These are phyloP conservation scores for Elsinoe perseae DNA, from an alignment of 2,329 filamentous ascomycete genomes.

Conservation along the genomic window DNA sequence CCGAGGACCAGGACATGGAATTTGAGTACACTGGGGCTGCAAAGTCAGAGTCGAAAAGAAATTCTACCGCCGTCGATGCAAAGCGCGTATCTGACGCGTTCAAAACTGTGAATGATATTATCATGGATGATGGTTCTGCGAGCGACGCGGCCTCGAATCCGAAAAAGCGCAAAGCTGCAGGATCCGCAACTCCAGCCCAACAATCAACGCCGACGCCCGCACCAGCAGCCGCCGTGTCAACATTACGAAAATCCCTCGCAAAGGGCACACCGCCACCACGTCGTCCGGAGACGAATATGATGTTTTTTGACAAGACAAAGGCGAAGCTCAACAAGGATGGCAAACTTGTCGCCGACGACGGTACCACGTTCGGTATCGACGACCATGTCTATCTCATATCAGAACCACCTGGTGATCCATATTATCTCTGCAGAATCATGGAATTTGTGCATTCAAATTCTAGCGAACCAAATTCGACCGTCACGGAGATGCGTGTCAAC, in stretches of 20 bases:
- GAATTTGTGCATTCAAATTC: slow-evolving; percentile 81
- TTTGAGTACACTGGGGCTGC: slow-evolving; percentile 59
- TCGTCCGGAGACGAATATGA: slow-evolving; percentile 68
- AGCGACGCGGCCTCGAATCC: slow-evolving; percentile 36
- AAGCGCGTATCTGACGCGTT: slow-evolving; percentile 21
- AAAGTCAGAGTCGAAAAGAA: slow-evolving; percentile 40
- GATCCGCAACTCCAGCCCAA: slow-evolving; percentile 25
- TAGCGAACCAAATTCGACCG: slow-evolving; percentile 59
- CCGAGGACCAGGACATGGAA: slow-evolving; percentile 81
- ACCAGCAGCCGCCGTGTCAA: slow-evolving; percentile 19
- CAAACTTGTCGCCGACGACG: slow-evolving; percentile 81
- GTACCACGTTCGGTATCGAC: slow-evolving; percentile 72
- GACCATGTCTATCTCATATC: slow-evolving; percentile 93
- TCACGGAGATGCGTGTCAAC: slow-evolving; percentile 87
- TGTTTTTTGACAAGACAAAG: slow-evolving; percentile 71
- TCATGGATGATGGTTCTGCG: slow-evolving; percentile 37
- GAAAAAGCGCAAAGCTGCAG: slow-evolving; percentile 79
- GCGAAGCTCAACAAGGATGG: slow-evolving; percentile 61
- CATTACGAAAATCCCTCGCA: slow-evolving; percentile 29
- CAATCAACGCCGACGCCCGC: slow-evolving; percentile 22
- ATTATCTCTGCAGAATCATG: slow-evolving; percentile 97
- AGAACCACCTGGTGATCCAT: slow-evolving; percentile 94
- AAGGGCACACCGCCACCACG: slow-evolving; percentile 34
- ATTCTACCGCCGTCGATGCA: slow-evolving; percentile 43
- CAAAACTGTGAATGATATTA: slow-evolving; percentile 17